A percentile compares a stretch with the other conserved stretches of the same genome.
Conservation (phyloP, 2,329 filamentous ascomycete genomes). For the Diatrype stigma region DNA sequence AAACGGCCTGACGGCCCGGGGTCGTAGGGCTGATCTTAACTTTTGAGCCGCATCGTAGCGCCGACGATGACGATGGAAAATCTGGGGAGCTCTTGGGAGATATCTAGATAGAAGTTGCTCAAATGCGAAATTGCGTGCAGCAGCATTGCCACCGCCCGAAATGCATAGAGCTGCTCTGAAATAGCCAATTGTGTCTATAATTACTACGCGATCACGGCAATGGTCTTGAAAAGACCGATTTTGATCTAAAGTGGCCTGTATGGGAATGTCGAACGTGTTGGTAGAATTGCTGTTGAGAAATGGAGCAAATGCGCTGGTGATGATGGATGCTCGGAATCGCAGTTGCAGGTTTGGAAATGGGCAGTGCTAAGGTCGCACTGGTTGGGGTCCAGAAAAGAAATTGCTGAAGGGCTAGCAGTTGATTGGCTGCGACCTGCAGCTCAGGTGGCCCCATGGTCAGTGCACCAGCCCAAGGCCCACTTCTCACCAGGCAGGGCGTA, state of each 20-base stretch:
- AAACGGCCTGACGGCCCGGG: slow-evolving; percentile 18
- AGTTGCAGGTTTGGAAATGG: slow-evolving; percentile 13
- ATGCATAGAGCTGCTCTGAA: slow-evolving; percentile 11
- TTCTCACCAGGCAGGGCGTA: not conserved
- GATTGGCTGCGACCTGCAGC: not conserved
- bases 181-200: slow-evolving; percentile 15
- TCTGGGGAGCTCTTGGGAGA: slow-evolving; percentile 21
- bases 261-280: slow-evolving; percentile 6
- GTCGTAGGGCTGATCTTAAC: slow-evolving; percentile 30
- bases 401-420: not conserved
- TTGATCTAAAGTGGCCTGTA: slow-evolving; percentile 3
- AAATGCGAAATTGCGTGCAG: slow-evolving; percentile 13
- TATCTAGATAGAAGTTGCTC: slow-evolving; percentile 23
- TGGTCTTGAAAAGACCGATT: slow-evolving; percentile 3
- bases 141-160: slow-evolving; percentile 2
- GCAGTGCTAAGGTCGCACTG: slow-evolving; percentile 11
- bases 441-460: not conserved
- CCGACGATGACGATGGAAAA: slow-evolving; percentile 30
- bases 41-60: slow-evolving; percentile 34
- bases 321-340: not conserved
- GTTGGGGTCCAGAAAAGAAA: not conserved
- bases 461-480: not conserved
- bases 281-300: slow-evolving; percentile 24
- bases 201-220: slow-evolving; percentile 17
- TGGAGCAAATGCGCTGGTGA: slow-evolving; percentile 5